Evolutionary conservation across 2,329 filamentous ascomycete species (phyloP).

Genomic region (Zymoseptoria crescenta): DNA sequence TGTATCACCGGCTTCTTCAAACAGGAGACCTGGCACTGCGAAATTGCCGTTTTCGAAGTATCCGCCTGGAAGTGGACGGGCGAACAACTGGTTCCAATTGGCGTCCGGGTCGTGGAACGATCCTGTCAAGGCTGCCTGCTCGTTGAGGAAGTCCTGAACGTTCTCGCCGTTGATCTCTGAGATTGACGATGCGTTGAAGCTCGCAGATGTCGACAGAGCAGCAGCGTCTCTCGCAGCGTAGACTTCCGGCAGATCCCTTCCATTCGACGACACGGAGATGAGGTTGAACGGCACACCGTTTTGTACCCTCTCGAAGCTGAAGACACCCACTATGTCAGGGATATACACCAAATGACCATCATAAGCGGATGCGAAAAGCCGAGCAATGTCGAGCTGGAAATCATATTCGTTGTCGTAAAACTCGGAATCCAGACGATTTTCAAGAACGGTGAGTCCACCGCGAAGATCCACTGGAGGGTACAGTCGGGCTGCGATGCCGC

Average conservation of each 20-base stretch:
- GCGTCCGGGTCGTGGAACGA: constrained; percentile 35
- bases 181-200: constrained; percentile 30
- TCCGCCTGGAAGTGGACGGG: constrained; percentile 23
- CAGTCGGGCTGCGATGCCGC: constrained; percentile 29
- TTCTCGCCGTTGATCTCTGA: constrained; percentile 32
- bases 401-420: constrained; percentile 35
- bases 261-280: constrained; percentile 29
- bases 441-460: constrained; percentile 30
- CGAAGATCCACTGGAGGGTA: constrained; percentile 34
- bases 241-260: constrained; percentile 30
- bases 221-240: constrained; percentile 26
- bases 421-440: constrained; percentile 23
- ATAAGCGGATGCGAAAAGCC: constrained; percentile 31
- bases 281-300: neutral
- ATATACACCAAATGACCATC: constrained; percentile 36
- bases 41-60: neutral
- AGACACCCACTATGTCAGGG: constrained; percentile 31
- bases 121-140: constrained; percentile 25
- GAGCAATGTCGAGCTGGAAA: constrained; percentile 32
- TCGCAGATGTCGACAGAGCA: neutral
- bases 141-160: constrained; percentile 28
- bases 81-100: constrained; percentile 35
- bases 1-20: neutral
- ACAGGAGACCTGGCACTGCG: neutral
- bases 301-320: constrained; percentile 26